phyloP scores from a whole-genome alignment of 169 alveolate genomes.

The Plasmodium knowlesi region DNA sequence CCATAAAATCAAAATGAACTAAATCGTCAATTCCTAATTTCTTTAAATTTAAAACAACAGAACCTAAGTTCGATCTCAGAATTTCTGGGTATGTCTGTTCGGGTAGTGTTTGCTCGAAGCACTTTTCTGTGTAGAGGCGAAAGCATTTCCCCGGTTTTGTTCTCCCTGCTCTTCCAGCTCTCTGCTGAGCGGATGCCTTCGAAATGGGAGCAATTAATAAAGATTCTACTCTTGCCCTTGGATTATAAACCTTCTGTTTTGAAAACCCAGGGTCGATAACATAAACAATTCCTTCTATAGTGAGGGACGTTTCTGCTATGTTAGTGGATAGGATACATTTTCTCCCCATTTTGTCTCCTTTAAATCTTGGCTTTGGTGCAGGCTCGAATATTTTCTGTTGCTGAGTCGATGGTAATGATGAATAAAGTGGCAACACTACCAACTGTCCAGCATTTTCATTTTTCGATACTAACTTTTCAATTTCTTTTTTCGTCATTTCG shows the following conservation, averaged over 20 bases:
- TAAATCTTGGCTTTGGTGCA: conserved; percentile 94
- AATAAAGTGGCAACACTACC: conserved; percentile 94
- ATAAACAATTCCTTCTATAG: conserved; percentile 99
- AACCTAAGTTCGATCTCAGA: conserved; percentile 95
- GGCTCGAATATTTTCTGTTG: conserved; percentile 97
- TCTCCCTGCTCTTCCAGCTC: conserved; percentile 99
- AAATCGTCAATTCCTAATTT: conserved; percentile 97
- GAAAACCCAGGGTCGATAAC: conserved; percentile 99
- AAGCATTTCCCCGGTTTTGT: conserved; percentile 99
- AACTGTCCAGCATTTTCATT: conserved; percentile 64
- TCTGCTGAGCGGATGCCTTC: conserved; percentile 98
- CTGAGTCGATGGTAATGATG: conserved; percentile 96
- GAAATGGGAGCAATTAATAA: conserved; percentile 97
- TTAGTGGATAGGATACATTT: conserved; percentile 98
- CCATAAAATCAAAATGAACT: conserved; percentile 99
- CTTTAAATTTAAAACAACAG: conserved; percentile 96
- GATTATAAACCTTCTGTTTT: conserved; percentile 99
- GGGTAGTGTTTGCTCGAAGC: conserved; percentile 94
- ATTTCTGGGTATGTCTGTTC: conserved; percentile 99
- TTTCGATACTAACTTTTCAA: conserved; percentile 73
- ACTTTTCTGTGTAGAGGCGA: conserved; percentile 96
- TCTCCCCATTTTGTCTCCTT: conserved; percentile 93
- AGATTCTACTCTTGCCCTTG: conserved; percentile 98
- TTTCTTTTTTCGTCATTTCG: conserved; percentile 81
- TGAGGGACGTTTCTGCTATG: conserved; percentile 99